phyloP scores from a whole-genome alignment of 2,329 filamentous ascomycete species.

The Stachybotrys chartarum region DNA sequence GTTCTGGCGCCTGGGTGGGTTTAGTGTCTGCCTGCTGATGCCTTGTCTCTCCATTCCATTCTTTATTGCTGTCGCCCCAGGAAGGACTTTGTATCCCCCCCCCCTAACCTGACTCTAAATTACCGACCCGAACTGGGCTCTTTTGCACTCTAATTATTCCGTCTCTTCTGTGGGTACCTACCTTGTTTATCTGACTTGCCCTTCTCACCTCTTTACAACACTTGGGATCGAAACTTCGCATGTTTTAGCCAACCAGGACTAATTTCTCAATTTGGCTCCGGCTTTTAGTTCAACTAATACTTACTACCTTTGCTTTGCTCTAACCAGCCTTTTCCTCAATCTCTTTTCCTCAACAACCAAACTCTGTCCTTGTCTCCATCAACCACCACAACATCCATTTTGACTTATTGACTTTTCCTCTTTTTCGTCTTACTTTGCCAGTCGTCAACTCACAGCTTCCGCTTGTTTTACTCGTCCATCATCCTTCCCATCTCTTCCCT shows the following conservation, averaged over 20 bases:
- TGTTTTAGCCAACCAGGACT: background rate
- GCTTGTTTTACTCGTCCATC: too few species aligned
- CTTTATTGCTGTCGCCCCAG: too few species aligned
- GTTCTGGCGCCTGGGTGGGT: too few species aligned
- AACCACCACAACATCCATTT: background rate
- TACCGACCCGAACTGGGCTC: too few species aligned
- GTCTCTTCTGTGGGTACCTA: background rate
- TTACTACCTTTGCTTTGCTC: background rate
- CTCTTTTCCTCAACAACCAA: background rate
- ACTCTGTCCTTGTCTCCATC: background rate
- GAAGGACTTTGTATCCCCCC: too few species aligned
- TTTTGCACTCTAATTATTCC: too few species aligned
- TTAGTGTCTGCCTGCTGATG: too few species aligned
- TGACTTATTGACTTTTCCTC: background rate
- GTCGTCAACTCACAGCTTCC: too few species aligned
- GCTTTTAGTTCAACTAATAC: background rate
- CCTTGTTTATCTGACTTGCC: background rate
- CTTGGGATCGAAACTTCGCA: background rate
- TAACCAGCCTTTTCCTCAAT: background rate
- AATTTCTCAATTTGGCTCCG: background rate
- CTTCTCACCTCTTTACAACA: background rate
- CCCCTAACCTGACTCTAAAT: too few species aligned
- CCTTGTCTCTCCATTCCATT: too few species aligned
- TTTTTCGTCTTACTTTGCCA: background rate
- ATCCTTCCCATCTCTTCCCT: too few species aligned